Evolutionary conservation across 352 stramenopile genomes (phyloP).

Genomic region (Phytophthora pistaciae): DNA sequence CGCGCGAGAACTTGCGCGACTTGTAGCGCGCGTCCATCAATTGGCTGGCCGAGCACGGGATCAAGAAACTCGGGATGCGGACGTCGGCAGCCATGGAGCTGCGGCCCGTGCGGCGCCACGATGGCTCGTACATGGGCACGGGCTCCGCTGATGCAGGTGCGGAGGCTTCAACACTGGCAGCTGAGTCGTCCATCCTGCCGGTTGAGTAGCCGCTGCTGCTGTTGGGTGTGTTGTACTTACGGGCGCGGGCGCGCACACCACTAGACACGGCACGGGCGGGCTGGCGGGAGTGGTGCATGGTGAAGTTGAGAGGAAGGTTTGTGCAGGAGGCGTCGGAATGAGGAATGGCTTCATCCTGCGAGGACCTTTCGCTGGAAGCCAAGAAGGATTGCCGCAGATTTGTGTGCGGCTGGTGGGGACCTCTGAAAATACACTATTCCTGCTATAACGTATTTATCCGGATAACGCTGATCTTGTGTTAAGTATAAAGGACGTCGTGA

Average conservation of each 20-base stretch:
- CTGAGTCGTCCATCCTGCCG: conserved; percentile 7
- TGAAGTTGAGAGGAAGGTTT: conserved; percentile 4
- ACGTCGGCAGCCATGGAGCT: conserved; percentile 51
- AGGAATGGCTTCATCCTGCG: conserved; percentile 26
- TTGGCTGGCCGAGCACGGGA: conserved; percentile 57
- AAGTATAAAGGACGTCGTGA: neutral
- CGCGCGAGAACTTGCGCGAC: conserved; percentile 29
- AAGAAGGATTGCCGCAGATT: conserved; percentile 30
- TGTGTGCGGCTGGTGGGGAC: conserved; percentile 9
- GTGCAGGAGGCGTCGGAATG: conserved; percentile 13
- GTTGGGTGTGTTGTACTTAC: conserved; percentile 21
- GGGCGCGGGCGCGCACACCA: conserved; percentile 17
- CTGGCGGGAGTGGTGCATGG: conserved; percentile 30
- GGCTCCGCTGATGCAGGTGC: neutral
- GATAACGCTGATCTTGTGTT: neutral
- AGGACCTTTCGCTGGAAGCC: conserved; percentile 30
- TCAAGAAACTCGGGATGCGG: conserved; percentile 66
- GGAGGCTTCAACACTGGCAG: neutral
- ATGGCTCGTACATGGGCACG: conserved; percentile 25
- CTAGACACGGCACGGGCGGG: conserved; percentile 22
- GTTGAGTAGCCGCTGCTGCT: conserved; percentile 2
- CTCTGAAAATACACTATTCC: neutral
- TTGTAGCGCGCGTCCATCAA: conserved; percentile 70
- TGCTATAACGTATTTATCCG: neutral
- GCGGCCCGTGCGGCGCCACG: conserved; percentile 28